Percentiles rank a stretch among this genome's conserved stretches.
Conservation (phyloP, 305 asterid species). For the Solanum hybrid region DNA sequence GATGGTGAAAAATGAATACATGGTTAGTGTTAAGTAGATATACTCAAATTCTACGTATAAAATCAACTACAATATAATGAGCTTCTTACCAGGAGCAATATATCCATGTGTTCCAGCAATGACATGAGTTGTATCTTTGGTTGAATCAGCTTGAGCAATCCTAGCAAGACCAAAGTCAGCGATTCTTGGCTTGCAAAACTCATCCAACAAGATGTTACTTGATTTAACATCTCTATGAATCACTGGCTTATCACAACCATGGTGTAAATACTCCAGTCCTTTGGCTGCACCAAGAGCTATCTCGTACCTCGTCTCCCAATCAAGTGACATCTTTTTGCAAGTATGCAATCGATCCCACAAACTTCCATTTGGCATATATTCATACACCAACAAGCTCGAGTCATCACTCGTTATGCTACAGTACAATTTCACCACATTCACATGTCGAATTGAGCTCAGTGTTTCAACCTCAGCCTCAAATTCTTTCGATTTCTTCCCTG, state of each 20-base stretch:
- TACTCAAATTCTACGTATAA: background rate
- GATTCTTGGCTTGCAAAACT: constrained; percentile 56
- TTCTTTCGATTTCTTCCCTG: constrained; percentile 30
- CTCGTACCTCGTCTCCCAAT: constrained; percentile 70
- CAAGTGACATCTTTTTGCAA: constrained; percentile 42
- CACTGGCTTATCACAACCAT: constrained; percentile 61
- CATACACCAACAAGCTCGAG: constrained; percentile 82
- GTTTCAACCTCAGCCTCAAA: constrained; percentile 79
- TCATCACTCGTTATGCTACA: constrained; percentile 86
- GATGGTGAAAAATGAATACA: background rate
- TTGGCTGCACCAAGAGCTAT: constrained; percentile 81
- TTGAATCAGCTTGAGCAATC: constrained; percentile 34
- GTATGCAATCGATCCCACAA: constrained; percentile 73
- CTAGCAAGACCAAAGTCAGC: constrained; percentile 88
- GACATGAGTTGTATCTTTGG: constrained; percentile 51
- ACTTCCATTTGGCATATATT: constrained; percentile 87
- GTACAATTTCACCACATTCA: constrained; percentile 76
- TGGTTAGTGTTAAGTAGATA: background rate
- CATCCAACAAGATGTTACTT: constrained; percentile 74
- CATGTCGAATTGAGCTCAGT: constrained; percentile 69
- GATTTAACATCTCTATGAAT: constrained; percentile 90
- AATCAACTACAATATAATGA: background rate
- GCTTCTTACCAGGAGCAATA: constrained; percentile 71
- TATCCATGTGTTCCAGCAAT: constrained; percentile 89
- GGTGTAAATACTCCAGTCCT: constrained; percentile 89